Percentiles rank a stretch among this genome's conserved stretches.
phyloP scores from a whole-genome alignment of 805 yeast species.

The Candida piceae region DNA sequence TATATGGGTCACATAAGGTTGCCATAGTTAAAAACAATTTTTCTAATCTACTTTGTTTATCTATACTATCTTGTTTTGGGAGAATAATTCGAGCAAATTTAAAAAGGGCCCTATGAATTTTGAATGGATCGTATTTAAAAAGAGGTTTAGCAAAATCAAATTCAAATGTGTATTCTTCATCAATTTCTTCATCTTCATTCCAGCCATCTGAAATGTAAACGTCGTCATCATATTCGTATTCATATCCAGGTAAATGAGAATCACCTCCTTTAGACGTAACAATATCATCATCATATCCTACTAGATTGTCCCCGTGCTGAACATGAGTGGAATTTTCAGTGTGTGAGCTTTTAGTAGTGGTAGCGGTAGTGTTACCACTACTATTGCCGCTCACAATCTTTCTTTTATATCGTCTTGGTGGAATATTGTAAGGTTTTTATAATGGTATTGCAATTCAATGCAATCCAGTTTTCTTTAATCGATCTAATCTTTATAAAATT shows the following conservation, averaged over 20 bases:
- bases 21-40: conserved; percentile 28
- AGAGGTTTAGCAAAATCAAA: conserved; percentile 17
- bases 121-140: conserved; percentile 21
- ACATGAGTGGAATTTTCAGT: no score
- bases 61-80: conserved; percentile 5
- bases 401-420: conserved; percentile 7
- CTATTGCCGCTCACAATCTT: conserved; percentile 6
- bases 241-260: conserved; percentile 2
- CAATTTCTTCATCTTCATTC: conserved; percentile 16
- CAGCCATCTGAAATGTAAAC: conserved; percentile 2
- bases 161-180: conserved; percentile 29
- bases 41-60: conserved; percentile 11
- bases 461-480: no score
- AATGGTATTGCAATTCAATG: no score
- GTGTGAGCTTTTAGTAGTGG: neutral
- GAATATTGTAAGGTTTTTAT: conserved; percentile 9
- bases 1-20: conserved; percentile 52
- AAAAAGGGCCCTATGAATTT: conserved; percentile 29
- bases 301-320: no score
- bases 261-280: no score
- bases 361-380: conserved; percentile 1
- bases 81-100: conserved; percentile 21
- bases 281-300: no score
- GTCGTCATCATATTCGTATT: conserved; percentile 7
- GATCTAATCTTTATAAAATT: no score